These are phyloP conservation scores for Solanum lycopersicoides DNA, from an alignment of 257 asterid species.

Conservation along the genomic window DNA sequence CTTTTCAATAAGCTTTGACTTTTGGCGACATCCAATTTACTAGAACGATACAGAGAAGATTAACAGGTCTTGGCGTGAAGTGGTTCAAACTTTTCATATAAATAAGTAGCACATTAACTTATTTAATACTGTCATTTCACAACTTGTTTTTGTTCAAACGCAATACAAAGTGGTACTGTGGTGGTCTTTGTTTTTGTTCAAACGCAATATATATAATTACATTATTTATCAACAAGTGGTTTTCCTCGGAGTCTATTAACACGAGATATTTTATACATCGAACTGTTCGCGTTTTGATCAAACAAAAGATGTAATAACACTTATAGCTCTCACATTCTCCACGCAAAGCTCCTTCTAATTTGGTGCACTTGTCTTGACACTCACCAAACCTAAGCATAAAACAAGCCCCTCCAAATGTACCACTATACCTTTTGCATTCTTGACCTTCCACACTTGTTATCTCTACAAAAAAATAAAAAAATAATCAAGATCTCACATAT, in stretches of 20 bases:
- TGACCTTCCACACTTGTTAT: neutral
- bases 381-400: neutral
- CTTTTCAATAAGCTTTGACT: neutral
- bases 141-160: neutral
- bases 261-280: neutral
- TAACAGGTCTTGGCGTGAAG: neutral
- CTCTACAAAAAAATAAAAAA: neutral
- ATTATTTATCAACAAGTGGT: neutral
- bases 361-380: neutral
- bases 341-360: neutral
- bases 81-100: neutral
- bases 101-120: neutral
- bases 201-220: neutral
- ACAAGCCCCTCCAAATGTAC: neutral
- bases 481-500: neutral
- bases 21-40: neutral
- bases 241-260: neutral
- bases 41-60: neutral
- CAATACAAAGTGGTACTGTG: neutral
- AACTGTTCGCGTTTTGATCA: neutral
- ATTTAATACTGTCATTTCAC: neutral
- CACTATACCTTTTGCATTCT: neutral
- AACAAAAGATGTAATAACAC: neutral
- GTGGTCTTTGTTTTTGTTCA: neutral
- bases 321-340: neutral